phyloP scores from a whole-genome alignment of 306 rosid species.

The Cicer judaicum region DNA sequence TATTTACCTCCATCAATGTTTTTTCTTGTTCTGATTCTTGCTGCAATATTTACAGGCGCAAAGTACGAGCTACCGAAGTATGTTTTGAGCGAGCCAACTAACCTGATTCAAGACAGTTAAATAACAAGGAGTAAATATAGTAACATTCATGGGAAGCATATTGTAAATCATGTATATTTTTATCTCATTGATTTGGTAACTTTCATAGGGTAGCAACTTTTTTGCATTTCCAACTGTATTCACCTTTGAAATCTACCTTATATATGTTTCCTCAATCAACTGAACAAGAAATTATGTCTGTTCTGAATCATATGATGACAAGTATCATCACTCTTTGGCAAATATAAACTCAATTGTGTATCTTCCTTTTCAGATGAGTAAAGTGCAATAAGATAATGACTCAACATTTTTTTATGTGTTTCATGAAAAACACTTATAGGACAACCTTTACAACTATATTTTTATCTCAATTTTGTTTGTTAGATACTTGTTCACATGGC shows the following conservation, averaged over 20 bases:
- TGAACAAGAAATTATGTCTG: conserved; percentile 43
- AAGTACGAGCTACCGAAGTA: conserved; percentile 96
- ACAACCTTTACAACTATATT: too few relatives aligned
- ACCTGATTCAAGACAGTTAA: conserved; percentile 79
- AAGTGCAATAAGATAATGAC: too few relatives aligned
- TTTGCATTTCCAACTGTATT: conserved; percentile 42
- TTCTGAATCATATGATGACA: conserved; percentile 39
- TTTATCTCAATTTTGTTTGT: too few relatives aligned
- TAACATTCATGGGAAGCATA: conserved; percentile 56
- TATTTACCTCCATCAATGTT: conserved; percentile 13
- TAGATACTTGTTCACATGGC: too few relatives aligned
- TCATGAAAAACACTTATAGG: too few relatives aligned
- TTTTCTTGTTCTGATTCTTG: conserved; percentile 30
- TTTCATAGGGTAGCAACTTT: conserved; percentile 54
- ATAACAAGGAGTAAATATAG: conserved; percentile 50
- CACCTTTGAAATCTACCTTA: conserved; percentile 42
- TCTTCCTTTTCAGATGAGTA: too few relatives aligned
- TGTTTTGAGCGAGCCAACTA: conserved; percentile 97
- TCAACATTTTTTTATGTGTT: too few relatives aligned
- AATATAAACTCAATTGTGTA: conserved; percentile 27
- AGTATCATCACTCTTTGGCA: conserved; percentile 35
- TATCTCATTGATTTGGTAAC: conserved; percentile 61
- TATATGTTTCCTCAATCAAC: conserved; percentile 50
- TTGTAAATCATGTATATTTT: conserved; percentile 84
- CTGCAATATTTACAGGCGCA: conserved; percentile 68